Percentiles rank a stretch among this genome's conserved stretches.
Conservation (phyloP, 139 green algal species). For the Volvox reticuliferus region DNA sequence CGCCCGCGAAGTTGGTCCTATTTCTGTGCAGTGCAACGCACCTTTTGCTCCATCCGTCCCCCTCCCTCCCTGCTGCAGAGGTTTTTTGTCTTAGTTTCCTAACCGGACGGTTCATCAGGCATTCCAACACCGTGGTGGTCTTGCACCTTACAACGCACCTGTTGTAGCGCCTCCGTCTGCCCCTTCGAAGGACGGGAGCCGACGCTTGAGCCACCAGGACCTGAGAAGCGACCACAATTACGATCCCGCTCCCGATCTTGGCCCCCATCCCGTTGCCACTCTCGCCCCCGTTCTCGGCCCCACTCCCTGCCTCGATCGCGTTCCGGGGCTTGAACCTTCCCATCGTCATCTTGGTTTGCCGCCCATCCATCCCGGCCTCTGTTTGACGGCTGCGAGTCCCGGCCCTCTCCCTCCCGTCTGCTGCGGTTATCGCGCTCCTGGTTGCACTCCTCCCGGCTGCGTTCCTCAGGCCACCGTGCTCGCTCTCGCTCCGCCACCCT, state of each 20-base stretch:
- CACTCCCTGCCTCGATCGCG: not conserved
- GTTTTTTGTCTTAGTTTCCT: too few relatives aligned
- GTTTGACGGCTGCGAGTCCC: not conserved
- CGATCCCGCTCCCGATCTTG: not conserved
- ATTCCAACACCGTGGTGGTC: too few relatives aligned
- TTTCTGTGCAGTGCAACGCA: too few relatives aligned
- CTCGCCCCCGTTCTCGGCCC: constrained; percentile 11
- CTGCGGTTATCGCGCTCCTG: not conserved
- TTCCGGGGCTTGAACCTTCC: not conserved
- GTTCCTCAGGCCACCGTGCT: not conserved
- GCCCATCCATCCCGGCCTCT: not conserved
- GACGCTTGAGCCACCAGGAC: not conserved
- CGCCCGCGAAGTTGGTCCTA: too few relatives aligned
- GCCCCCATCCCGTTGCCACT: constrained; percentile 26
- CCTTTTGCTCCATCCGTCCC: too few relatives aligned
- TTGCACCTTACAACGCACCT: not conserved
- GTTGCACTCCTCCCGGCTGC: too few relatives aligned
- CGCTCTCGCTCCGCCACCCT: not conserved
- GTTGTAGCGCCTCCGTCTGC: constrained; percentile 25
- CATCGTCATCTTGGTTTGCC: not conserved
- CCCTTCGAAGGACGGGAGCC: not conserved
- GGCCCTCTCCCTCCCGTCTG: not conserved
- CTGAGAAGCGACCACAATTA: not conserved
- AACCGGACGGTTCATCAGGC: too few relatives aligned
- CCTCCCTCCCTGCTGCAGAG: too few relatives aligned